phyloP scores from a whole-genome alignment of 1,284 basidiomycete genomes.

The Leccinum solheimii region DNA sequence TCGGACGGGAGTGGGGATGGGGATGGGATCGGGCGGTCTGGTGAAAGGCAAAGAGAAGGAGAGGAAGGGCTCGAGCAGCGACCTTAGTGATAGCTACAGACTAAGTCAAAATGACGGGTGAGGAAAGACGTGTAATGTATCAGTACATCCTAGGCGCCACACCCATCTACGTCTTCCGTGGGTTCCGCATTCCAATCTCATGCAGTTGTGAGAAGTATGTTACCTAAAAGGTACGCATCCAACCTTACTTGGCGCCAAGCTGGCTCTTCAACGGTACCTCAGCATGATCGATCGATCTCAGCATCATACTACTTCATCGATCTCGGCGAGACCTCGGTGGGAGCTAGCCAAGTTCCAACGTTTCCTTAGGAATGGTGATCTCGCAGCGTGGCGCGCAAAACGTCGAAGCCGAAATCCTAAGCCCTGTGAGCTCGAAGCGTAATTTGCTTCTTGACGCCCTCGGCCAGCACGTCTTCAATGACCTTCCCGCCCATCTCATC shows the following conservation, averaged over 20 bases:
- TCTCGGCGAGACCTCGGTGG: neutral
- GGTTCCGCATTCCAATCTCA: no score
- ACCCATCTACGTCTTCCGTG: no score
- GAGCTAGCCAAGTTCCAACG: neutral
- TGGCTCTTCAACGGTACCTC: no score
- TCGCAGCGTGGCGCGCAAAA: neutral
- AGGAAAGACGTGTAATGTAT: neutral
- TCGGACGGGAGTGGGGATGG: neutral
- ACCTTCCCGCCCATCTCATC: slow-evolving; percentile 19
- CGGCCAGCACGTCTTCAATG: slow-evolving; percentile 18
- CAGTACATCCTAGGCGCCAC: neutral
- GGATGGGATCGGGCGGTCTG: neutral
- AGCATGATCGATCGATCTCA: neutral
- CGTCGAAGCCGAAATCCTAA: neutral
- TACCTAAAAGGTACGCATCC: neutral
- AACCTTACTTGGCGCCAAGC: no score
- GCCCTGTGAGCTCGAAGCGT: slow-evolving; percentile 7
- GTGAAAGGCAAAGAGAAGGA: slow-evolving; percentile 20
- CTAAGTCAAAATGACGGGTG: neutral
- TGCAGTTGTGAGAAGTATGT: neutral
- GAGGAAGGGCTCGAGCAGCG: neutral
- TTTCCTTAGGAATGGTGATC: neutral
- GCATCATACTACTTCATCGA: neutral
- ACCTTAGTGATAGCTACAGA: neutral
- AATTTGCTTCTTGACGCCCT: slow-evolving; percentile 12